Base-by-base conservation (phyloP, 441 rosid species). In the Populus hybrid region DNA sequence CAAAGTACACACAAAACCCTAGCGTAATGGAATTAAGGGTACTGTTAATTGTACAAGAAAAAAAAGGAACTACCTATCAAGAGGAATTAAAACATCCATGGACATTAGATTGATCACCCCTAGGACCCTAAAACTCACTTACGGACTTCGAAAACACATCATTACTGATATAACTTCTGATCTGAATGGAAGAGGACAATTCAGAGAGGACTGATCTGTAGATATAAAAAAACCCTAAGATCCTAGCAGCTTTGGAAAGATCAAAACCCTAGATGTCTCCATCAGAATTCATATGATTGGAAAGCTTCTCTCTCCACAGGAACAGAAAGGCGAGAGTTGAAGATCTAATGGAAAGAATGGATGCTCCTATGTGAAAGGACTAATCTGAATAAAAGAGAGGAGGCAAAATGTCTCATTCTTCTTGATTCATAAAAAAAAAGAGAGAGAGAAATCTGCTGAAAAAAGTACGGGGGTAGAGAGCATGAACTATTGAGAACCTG, bases 341-440 rank as follows among this genome's bases (percentile, higher is more conserved):
- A 68, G 82, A 89, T 83, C 89, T 85, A 69, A 24, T 32, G 87
- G 89, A 81, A 77, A 82, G 61, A 61, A 71, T 59, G 67, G 26
- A 68, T 69, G 70, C 42, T 76, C 74, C 10, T 24, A 21, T 10
- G 20, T 61, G 69, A 69, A 70, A 69, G 81, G 64, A 63, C 46
- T 78, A 70, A 79, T 81, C 76, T 34, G 32, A 63, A 78, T 10
- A 69, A 30, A 30, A 30, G 32, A 30, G 32, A 3, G 32, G 42
- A 42, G 59, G 69, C 75, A 74, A 74, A 8, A 69, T 74, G 81
- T 79, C 73, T 34, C 81, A 61, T 65, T 78, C 70, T 28, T 6
- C 36, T 64, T 72, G 73, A 83, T 71, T 75, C 57, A 71, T 70
- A n/a, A 59, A 68, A 70, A 30, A 75, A 46, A 9, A 57, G 3